Base-by-base conservation (phyloP, 2,329 filamentous ascomycete genomes). In the Claviceps pusilla region DNA sequence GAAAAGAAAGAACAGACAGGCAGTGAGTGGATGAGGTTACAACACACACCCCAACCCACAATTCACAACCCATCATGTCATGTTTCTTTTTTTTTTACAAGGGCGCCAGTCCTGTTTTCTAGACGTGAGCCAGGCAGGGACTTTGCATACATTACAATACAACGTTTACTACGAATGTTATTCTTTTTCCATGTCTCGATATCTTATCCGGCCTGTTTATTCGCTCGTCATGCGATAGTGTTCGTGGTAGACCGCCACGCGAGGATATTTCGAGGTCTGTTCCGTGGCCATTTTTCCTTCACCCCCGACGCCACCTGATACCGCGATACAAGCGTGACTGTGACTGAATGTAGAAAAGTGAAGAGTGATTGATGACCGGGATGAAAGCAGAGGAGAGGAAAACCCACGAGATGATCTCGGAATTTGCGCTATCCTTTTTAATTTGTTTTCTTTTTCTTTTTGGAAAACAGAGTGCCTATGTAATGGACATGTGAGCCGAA, bases 101-200 rank as follows among this genome's bases (percentile, higher is more conserved):
- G 58, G 59, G 57, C 47, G 58, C 59, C 45, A 5, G 37, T 66
- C 59, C 59, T 66, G 60, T 64, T 65, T 66, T 60, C 61, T 67
- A 68, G 64, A 68, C 63, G 64, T 66, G 62, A 64, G 63, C 61
- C 62, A 60, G 58, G 63, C 62, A 60, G 58, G 63, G 62, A 62
- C 62, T 64, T 63, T 68, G 66, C 68, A 68, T 68, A 53, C 51
- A 68, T 65, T 16, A 45, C 29, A 66, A 66, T 65, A 68, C 63
- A 67, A 66, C 60, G 60, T 24, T 24, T 64, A 61, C 59, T 64
- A 66, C 58, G 48, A 54, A 56, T 53, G 28, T 37, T n/a, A 46
- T 37, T n/a, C 29, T 54, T 41, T 31, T 42, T 42, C 29, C 14
- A 37, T 51, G 49, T 46, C 28, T 14, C 11, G 11, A 45, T 45